phyloP scores from a whole-genome alignment of 495 filamentous ascomycete species.

The Daldinia vernicosa region DNA sequence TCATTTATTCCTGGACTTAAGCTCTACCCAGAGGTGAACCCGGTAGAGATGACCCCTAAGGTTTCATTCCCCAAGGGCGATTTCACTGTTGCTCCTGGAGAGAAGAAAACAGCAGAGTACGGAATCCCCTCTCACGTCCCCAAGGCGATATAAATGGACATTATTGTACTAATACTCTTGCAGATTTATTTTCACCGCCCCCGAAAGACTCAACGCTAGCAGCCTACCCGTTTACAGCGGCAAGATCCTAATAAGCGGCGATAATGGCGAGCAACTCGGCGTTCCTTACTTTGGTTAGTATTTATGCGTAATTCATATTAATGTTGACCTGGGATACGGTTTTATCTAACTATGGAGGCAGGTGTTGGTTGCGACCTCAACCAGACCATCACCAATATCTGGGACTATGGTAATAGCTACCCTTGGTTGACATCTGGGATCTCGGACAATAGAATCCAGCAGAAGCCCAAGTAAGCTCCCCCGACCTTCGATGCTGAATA shows the following conservation, averaged over 20 bases:
- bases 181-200: not conserved
- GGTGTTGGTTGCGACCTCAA: not conserved
- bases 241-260: constrained; percentile 43
- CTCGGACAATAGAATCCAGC: not conserved
- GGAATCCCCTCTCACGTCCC: not conserved
- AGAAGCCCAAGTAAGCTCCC: not conserved
- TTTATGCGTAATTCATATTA: not conserved
- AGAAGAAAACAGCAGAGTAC: not conserved
- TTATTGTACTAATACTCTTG: not conserved
- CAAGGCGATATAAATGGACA: not conserved
- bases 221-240: constrained; percentile 48
- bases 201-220: constrained; percentile 19
- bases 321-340: not conserved
- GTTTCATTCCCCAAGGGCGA: not conserved
- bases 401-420: not conserved
- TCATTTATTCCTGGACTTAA: not conserved
- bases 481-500: not conserved
- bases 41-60: not conserved
- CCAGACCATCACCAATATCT: not conserved
- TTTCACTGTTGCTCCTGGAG: not conserved
- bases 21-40: not conserved
- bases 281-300: constrained; percentile 47
- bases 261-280: constrained; percentile 46
- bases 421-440: not conserved
- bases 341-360: not conserved